A percentile compares a stretch with the other conserved stretches of the same genome.
These are phyloP conservation scores for Tetratostichococcus sp. DNA, from an alignment of 139 green algal genomes.

Conservation along the genomic window DNA sequence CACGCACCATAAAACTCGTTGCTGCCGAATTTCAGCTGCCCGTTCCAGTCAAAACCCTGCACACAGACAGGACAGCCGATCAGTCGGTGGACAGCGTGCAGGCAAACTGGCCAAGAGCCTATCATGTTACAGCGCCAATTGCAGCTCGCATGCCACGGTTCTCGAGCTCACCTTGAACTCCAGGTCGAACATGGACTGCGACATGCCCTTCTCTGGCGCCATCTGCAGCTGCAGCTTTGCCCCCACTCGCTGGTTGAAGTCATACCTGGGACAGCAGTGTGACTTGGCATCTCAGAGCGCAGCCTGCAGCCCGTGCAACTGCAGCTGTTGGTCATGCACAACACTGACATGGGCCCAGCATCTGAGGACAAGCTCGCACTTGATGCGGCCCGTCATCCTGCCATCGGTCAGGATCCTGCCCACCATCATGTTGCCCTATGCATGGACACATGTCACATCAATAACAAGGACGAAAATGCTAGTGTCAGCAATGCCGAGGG, in stretches of 20 bases:
- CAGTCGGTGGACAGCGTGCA: too few relatives aligned
- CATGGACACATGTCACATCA: background rate
- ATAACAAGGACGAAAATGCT: background rate
- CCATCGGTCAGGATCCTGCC: conserved; percentile 88
- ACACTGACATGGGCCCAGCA: background rate
- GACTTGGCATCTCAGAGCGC: too few relatives aligned
- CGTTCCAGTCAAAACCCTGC: conserved; percentile 90
- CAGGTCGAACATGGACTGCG: conserved; percentile 61
- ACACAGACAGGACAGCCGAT: too few relatives aligned
- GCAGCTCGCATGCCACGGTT: too few relatives aligned
- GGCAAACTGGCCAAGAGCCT: too few relatives aligned
- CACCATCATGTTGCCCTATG: conserved; percentile 68
- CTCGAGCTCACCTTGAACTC: conserved; percentile 56
- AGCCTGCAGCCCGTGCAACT: too few relatives aligned
- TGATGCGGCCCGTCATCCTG: conserved; percentile 73
- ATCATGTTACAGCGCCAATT: too few relatives aligned
- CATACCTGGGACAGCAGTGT: conserved; percentile 67
- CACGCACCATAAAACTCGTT: conserved; percentile 79
- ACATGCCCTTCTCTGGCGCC: conserved; percentile 61
- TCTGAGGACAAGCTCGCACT: conserved; percentile 29
- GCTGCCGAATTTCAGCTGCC: conserved; percentile 92
- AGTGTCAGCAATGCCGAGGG: background rate
- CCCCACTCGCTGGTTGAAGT: conserved; percentile 68
- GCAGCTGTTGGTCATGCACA: too few relatives aligned
- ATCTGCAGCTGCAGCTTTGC: conserved; percentile 87